Evolutionary conservation across 257 asterid genomes (phyloP), one percentile per base, ranked within the genome.

Genomic region (Haberlea rhodopensis): DNA sequence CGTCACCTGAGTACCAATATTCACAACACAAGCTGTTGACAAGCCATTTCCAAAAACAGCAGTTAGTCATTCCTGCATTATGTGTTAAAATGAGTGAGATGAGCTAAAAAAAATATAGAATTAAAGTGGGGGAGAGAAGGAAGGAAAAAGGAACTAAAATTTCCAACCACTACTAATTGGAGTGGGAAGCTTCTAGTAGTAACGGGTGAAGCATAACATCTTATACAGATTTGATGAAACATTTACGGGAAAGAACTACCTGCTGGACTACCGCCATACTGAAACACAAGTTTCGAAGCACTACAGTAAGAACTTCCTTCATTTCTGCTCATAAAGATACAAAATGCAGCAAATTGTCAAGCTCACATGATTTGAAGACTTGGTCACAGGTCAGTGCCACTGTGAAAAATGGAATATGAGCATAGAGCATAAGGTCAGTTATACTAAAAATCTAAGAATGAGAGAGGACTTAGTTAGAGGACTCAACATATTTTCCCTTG

Each of bases 1-100:
- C 6, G 99, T 80, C 80, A 86, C 95, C 80, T 94, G 99, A 48
- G 99, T 97, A 74, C 99, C 99, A 52, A 92, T 67, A 80, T 94
- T 90, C 66, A 94, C 88, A 68, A 94, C 79, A 65, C 99, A 94
- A 27, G 99, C 97, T 15, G 97, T 94, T 23, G 94, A 81, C 71
- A 90, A 82, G 53, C 99, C 99, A 83, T 90, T 94, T 69, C 99
- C 99, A 71, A 94, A 94, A 29, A 69, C 88, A 65, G 97, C 99
- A 75, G 99, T 97, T 79, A 94, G 88, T 54, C 99, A 96, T 86
- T 94, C 99, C 99, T 94, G 86, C 57, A 66, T 37, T 37, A 43
- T 45, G 57, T 51, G 40, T 31, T 26, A 57, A 60, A 28, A 34
- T 26, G 31, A 45, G 69, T 1, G 31, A n/a, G n/a, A 58, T 40